Evolutionary conservation across 805 yeast species (phyloP).

Genomic region (Barnettozyma salicaria): DNA sequence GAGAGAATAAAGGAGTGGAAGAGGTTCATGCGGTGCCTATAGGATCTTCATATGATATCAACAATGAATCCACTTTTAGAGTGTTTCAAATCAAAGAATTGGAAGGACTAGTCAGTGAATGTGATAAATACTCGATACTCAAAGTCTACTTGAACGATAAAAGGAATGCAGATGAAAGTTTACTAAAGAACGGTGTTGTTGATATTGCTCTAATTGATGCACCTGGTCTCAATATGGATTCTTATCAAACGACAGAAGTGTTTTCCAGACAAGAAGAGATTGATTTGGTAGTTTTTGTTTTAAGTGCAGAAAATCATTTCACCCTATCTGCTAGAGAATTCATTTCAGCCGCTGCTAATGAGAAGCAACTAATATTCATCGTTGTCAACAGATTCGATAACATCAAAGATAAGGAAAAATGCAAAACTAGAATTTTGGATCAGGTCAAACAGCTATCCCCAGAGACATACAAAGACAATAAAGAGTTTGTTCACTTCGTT

Average conservation of each 20-base stretch:
- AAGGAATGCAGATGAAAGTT: slow-evolving; percentile 59
- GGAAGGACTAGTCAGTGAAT: slow-evolving; percentile 64
- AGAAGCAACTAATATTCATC: slow-evolving; percentile 85
- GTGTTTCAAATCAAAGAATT: slow-evolving; percentile 48
- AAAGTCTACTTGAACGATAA: slow-evolving; percentile 78
- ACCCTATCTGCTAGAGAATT: slow-evolving; percentile 93
- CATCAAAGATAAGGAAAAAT: slow-evolving; percentile 73
- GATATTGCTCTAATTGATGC: slow-evolving; percentile 94
- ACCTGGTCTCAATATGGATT: slow-evolving; percentile 92
- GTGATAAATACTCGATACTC: slow-evolving; percentile 64
- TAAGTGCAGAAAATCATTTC: slow-evolving; percentile 92
- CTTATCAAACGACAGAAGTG: slow-evolving; percentile 89
- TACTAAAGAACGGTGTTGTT: slow-evolving; percentile 82
- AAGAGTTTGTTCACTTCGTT: slow-evolving; percentile 92
- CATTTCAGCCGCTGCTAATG: slow-evolving; percentile 83
- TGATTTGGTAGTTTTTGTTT: slow-evolving; percentile 92
- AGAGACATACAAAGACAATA: slow-evolving; percentile 80
- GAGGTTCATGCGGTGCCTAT: slow-evolving; percentile 89
- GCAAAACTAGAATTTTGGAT: slow-evolving; percentile 68
- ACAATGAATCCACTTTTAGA: slow-evolving; percentile 62
- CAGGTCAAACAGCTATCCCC: slow-evolving; percentile 86
- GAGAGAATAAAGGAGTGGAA: slow-evolving; percentile 67
- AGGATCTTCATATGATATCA: slow-evolving; percentile 34
- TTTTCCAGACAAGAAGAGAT: slow-evolving; percentile 96
- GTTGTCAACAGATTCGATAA: slow-evolving; percentile 91